Percentiles rank a stretch among this genome's conserved stretches.
Conservation (phyloP, 1,139 yeast species). For the Sugiyamaella pinicola region DNA sequence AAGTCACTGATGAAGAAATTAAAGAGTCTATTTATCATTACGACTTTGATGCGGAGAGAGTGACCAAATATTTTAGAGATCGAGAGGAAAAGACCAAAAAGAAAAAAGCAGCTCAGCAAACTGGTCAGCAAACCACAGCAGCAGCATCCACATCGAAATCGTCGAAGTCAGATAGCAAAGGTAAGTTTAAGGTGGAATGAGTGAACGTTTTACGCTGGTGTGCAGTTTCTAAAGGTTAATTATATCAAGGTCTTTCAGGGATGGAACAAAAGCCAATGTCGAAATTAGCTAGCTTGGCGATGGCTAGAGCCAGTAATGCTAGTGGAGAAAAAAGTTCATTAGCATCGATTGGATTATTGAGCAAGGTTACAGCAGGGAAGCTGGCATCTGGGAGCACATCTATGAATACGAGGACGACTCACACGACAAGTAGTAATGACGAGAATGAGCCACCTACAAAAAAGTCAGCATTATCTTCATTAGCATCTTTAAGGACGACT, state of each 20-base stretch:
- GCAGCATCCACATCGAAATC: slow-evolving; percentile 8
- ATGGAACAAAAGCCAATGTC: slow-evolving; percentile 34
- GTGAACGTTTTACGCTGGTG: background rate
- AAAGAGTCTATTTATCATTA: slow-evolving; percentile 64
- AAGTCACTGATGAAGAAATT: slow-evolving; percentile 54
- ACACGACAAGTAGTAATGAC: background rate
- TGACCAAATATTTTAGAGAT: slow-evolving; percentile 55
- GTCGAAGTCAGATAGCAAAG: slow-evolving; percentile 19
- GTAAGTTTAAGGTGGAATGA: slow-evolving; percentile 22
- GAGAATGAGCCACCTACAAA: background rate
- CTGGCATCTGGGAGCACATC: background rate
- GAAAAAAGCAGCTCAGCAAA: slow-evolving; percentile 21
- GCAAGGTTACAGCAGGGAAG: slow-evolving; percentile 9
- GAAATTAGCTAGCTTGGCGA: slow-evolving; percentile 54
- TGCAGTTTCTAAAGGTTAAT: slow-evolving; percentile 23
- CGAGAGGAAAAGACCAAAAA: slow-evolving; percentile 33
- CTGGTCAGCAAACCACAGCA: slow-evolving; percentile 4
- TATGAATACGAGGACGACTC: background rate
- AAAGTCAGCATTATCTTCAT: slow-evolving; percentile 9
- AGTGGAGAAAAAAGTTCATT: slow-evolving; percentile 4
- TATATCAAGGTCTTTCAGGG: slow-evolving; percentile 25
- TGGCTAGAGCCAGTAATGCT: slow-evolving; percentile 33
- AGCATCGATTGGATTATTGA: slow-evolving; percentile 21
- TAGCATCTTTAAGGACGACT: slow-evolving; percentile 5
- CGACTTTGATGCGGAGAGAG: slow-evolving; percentile 58